These are phyloP conservation scores for Chondrus crispus DNA, from an alignment of 23 red algal genomes.

Conservation along the genomic window DNA sequence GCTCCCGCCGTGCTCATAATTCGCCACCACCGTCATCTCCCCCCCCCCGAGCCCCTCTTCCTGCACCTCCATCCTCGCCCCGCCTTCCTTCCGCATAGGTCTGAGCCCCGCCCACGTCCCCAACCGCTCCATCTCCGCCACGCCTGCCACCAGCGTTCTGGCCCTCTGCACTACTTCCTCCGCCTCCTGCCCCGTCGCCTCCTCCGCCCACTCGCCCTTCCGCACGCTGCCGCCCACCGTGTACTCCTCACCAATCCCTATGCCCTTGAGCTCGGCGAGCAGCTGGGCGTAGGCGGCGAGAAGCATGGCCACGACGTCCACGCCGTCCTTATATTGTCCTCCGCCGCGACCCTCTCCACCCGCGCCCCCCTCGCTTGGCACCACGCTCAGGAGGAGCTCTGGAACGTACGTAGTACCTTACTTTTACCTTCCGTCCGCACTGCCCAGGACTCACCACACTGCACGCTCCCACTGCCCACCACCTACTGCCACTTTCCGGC, in stretches of 20 bases:
- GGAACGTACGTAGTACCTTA: too few relatives aligned
- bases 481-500: too few relatives aligned
- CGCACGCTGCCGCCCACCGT: conserved; percentile 62
- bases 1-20: conserved; percentile 88
- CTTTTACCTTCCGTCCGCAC: too few relatives aligned
- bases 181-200: conserved; percentile 43
- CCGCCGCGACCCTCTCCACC: too few relatives aligned
- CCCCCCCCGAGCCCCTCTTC: background rate
- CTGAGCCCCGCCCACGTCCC: conserved; percentile 71
- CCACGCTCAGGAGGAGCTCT: too few relatives aligned
- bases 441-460: too few relatives aligned
- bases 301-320: too few relatives aligned
- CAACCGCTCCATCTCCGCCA: conserved; percentile 15
- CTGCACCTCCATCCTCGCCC: conserved; percentile 10
- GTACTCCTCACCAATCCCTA: conserved; percentile 20
- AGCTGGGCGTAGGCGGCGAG: too few relatives aligned
- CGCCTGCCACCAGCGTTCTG: background rate
- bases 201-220: conserved; percentile 68
- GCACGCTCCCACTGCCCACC: too few relatives aligned
- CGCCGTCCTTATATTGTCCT: too few relatives aligned
- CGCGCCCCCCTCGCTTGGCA: too few relatives aligned
- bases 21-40: conserved; percentile 40
- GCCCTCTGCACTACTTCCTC: conserved; percentile 35
- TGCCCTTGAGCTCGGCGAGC: too few relatives aligned
- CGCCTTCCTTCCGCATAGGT: conserved; percentile 56